phyloP scores from a whole-genome alignment of 768 basidiomycete species.

The Pluteus cervinus region DNA sequence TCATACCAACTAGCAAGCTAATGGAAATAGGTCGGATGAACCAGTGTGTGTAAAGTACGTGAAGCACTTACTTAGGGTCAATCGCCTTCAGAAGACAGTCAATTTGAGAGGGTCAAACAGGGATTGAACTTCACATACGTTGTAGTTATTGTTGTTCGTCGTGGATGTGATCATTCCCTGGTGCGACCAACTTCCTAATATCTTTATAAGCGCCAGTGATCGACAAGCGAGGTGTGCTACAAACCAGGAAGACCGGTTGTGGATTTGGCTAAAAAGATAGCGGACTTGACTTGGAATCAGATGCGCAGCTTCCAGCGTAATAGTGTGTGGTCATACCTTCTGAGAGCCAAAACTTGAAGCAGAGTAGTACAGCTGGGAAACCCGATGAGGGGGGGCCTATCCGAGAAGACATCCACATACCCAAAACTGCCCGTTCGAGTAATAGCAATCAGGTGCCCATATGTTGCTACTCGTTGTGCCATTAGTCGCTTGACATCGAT shows the following conservation, averaged over 20 bases:
- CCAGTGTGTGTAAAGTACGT: background rate
- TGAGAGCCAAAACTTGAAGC: conserved; percentile 51
- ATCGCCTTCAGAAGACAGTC: conserved; percentile 31
- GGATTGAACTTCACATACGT: conserved; percentile 21
- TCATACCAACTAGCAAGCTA: background rate
- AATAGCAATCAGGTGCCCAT: conserved; percentile 34
- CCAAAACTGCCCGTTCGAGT: conserved; percentile 21
- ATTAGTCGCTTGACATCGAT: background rate
- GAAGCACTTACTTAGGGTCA: conserved; percentile 41
- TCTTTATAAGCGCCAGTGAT: background rate
- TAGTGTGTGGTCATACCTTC: conserved; percentile 23
- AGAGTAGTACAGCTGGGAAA: conserved; percentile 43
- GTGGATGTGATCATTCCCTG: conserved; percentile 43
- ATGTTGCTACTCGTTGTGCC: conserved; percentile 29
- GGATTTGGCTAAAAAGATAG: conserved; percentile 49
- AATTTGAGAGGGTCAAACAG: background rate
- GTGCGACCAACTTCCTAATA: conserved; percentile 35
- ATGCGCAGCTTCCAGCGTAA: background rate
- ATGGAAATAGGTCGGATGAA: too few species aligned
- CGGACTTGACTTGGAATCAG: conserved; percentile 27
- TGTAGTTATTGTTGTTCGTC: conserved; percentile 30
- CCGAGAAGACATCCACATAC: conserved; percentile 12
- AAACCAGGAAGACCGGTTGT: conserved; percentile 38
- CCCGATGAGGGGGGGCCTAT: background rate
- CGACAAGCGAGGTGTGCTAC: conserved; percentile 3